Percentiles rank a stretch among this genome's conserved stretches.
These are phyloP conservation scores for Rhodotorula sp. DNA, from an alignment of 1,284 basidiomycete genomes.

Conservation along the genomic window DNA sequence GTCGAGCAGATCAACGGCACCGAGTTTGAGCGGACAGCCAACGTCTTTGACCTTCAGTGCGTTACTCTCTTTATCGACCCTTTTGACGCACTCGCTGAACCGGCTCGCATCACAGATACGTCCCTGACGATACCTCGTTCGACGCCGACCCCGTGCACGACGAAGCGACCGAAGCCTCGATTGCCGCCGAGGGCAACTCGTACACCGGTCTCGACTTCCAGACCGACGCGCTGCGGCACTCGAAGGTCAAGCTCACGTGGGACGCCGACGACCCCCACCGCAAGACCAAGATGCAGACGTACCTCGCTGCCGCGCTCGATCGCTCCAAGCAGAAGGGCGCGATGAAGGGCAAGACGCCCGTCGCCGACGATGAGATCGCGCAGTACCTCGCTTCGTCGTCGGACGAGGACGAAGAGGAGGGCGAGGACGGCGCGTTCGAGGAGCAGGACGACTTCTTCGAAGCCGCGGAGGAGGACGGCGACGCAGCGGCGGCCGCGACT, in stretches of 20 bases:
- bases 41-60: conserved; percentile 78
- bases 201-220: conserved; percentile 88
- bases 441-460: conserved; percentile 50
- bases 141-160: conserved; percentile 64
- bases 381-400: conserved; percentile 75
- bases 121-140: conserved; percentile 90
- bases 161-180: conserved; percentile 64
- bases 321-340: conserved; percentile 38
- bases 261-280: conserved; percentile 96
- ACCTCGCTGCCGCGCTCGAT: conserved; percentile 42
- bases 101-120: conserved; percentile 62
- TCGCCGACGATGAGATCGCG: conserved; percentile 84
- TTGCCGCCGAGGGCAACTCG: conserved; percentile 60
- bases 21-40: conserved; percentile 95
- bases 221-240: conserved; percentile 96
- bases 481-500: conserved; percentile 16
- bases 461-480: conserved; percentile 31
- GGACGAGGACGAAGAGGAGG: conserved; percentile 59
- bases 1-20: conserved; percentile 88
- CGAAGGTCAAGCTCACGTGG: conserved; percentile 97
- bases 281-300: conserved; percentile 51
- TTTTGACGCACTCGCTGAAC: background rate
- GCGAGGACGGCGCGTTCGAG: conserved; percentile 47
- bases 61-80: background rate
- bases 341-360: conserved; percentile 63